Evolutionary conservation across 345 rosid species (phyloP).

Genomic region (Murraya paniculata): DNA sequence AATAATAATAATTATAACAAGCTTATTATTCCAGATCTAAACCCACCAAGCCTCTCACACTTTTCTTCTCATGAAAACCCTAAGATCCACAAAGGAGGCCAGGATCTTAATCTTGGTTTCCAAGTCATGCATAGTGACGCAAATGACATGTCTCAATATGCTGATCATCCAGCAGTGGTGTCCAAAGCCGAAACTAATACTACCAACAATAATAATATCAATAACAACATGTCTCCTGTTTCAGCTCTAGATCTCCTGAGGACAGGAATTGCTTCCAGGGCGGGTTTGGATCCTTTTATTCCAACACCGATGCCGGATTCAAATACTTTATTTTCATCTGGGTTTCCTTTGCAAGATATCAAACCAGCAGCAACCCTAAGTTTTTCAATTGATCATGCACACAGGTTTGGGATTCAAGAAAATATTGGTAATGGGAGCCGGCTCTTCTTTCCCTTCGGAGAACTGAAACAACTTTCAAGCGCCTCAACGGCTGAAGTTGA

Average conservation of each 20-base stretch:
- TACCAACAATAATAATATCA: slow-evolving; percentile 3
- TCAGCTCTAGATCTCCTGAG: slow-evolving; percentile 49
- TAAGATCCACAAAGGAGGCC: slow-evolving; percentile 35
- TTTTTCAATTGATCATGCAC: slow-evolving; percentile 42
- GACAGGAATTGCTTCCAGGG: slow-evolving; percentile 35
- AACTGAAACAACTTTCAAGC: slow-evolving; percentile 31
- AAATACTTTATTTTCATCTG: slow-evolving; percentile 30
- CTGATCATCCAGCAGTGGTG: slow-evolving; percentile 7
- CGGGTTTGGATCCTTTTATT: slow-evolving; percentile 34
- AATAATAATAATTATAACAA: neutral
- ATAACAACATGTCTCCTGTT: slow-evolving; percentile 12
- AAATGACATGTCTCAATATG: slow-evolving; percentile 27
- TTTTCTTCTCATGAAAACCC: slow-evolving; percentile 39
- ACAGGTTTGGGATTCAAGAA: slow-evolving; percentile 30
- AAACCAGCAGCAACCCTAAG: slow-evolving; percentile 34
- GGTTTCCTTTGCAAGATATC: slow-evolving; percentile 43
- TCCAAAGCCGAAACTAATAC: slow-evolving; percentile 22
- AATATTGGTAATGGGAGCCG: slow-evolving; percentile 30
- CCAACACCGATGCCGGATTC: slow-evolving; percentile 37
- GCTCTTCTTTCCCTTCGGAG: slow-evolving; percentile 46
- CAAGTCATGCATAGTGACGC: slow-evolving; percentile 30
- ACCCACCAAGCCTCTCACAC: slow-evolving; percentile 40
- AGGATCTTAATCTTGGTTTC: slow-evolving; percentile 47
- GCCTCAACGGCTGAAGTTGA: slow-evolving; percentile 28
- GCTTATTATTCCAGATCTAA: slow-evolving; percentile 42